A percentile compares a stretch with the other conserved stretches of the same genome.
These are phyloP conservation scores for Lycium barbarum DNA, from an alignment of 257 asterid species.

Conservation along the genomic window DNA sequence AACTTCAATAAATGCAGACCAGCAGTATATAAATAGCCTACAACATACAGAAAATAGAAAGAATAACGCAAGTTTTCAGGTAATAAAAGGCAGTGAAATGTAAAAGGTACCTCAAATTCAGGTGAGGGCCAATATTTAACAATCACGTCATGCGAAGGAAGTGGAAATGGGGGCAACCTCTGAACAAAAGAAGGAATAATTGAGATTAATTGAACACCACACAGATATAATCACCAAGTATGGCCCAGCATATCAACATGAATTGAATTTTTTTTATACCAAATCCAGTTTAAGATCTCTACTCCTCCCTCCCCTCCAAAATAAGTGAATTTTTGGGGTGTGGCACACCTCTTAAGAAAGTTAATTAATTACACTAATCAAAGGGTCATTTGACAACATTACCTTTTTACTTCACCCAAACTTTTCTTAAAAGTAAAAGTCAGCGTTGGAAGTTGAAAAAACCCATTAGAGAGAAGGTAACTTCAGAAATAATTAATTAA, in stretches of 20 bases:
- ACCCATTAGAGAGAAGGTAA: too few species aligned
- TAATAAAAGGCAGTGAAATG: background rate
- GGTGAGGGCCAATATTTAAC: slow-evolving; percentile 79
- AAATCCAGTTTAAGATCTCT: slow-evolving; percentile 7
- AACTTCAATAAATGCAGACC: slow-evolving; percentile 10
- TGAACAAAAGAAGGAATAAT: slow-evolving; percentile 33
- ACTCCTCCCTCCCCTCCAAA: too few species aligned
- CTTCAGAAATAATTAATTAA: too few species aligned
- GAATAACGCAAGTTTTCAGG: slow-evolving; percentile 10
- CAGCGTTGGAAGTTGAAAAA: too few species aligned
- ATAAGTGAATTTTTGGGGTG: too few species aligned
- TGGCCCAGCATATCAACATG: background rate
- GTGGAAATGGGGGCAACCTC: slow-evolving; percentile 82
- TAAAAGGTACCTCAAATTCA: slow-evolving; percentile 64
- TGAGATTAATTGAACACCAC: background rate
- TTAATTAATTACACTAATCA: too few species aligned
- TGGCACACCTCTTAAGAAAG: too few species aligned
- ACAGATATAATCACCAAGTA: slow-evolving; percentile 2
- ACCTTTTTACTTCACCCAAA: too few species aligned
- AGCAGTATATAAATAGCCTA: background rate
- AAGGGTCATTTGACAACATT: too few species aligned
- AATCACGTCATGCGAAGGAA: slow-evolving; percentile 90
- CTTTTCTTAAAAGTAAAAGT: too few species aligned
- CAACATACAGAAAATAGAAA: slow-evolving; percentile 12
- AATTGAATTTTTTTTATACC: slow-evolving; percentile 16